Evolutionary conservation across 148 eudicot genomes (phyloP).

Genomic region (Simmondsia chinensis): DNA sequence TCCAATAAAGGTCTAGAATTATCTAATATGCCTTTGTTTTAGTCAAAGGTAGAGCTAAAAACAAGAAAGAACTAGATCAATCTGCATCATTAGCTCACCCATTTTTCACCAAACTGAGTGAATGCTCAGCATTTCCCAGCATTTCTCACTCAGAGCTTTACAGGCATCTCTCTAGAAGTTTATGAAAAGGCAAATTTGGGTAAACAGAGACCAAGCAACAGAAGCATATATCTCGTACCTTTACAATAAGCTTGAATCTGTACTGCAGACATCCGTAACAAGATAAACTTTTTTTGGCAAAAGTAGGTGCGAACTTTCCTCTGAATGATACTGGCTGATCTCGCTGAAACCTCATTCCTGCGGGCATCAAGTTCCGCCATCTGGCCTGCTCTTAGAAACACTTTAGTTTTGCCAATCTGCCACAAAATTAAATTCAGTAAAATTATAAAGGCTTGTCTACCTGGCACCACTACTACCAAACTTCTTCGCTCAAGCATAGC

Average conservation of each 20-base stretch:
- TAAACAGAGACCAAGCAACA: neutral
- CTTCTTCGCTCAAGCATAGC: too few species aligned
- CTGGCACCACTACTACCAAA: too few species aligned
- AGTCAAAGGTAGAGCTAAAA: too few species aligned
- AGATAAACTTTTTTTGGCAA: constrained; percentile 39
- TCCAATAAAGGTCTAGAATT: too few species aligned
- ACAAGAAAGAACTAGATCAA: too few species aligned
- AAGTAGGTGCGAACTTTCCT: constrained; percentile 47
- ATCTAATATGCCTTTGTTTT: too few species aligned
- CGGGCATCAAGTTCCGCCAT: constrained; percentile 91
- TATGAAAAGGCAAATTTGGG: neutral
- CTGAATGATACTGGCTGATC: constrained; percentile 70
- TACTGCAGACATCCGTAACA: constrained; percentile 43
- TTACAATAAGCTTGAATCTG: constrained; percentile 60
- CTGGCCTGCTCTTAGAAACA: constrained; percentile 97
- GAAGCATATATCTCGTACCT: constrained; percentile 35
- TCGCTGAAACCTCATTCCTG: constrained; percentile 67
- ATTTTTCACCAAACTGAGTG: too few species aligned
- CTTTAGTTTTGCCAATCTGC: constrained; percentile 91
- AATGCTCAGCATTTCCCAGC: too few species aligned
- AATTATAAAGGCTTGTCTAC: too few species aligned
- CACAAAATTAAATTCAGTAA: constrained; percentile 12
- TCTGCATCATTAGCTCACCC: too few species aligned
- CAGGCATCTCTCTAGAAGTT: too few species aligned
- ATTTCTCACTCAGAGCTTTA: too few species aligned